Evolutionary conservation across 768 basidiomycete genomes (phyloP).

Genomic region (Gelatoporia subvermispora): DNA sequence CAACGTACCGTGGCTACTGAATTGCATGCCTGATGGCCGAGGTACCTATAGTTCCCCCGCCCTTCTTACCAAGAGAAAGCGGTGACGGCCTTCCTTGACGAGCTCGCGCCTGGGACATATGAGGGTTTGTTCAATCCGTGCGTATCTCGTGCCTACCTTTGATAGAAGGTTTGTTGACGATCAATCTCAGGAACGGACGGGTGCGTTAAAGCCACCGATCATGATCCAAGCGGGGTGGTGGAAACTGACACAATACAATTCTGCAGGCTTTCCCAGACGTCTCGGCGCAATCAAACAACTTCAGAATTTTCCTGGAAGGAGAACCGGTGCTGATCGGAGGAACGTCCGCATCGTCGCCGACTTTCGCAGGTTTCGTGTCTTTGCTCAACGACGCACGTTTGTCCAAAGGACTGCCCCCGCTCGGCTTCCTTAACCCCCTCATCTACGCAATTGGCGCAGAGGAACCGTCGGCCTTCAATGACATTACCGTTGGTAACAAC

Average conservation of each 20-base stretch:
- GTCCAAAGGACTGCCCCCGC: constrained; percentile 21
- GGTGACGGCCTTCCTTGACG: constrained; percentile 36
- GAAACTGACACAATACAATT: neutral
- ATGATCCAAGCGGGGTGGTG: neutral
- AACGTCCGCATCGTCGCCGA: constrained; percentile 62
- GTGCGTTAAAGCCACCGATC: constrained; percentile 29
- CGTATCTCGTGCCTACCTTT: constrained; percentile 13
- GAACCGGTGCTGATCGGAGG: constrained; percentile 40
- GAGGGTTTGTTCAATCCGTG: constrained; percentile 58
- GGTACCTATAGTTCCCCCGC: constrained; percentile 38
- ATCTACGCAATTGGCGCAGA: constrained; percentile 21
- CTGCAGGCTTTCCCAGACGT: constrained; percentile 60
- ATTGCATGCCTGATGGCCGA: neutral
- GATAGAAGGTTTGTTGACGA: neutral
- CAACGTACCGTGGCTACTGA: neutral
- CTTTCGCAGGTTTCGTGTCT: constrained; percentile 59
- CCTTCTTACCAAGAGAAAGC: constrained; percentile 49
- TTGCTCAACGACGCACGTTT: constrained; percentile 41
- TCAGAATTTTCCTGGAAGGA: constrained; percentile 44
- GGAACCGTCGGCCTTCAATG: constrained; percentile 26
- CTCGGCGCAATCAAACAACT: constrained; percentile 50
- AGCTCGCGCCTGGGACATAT: constrained; percentile 44
- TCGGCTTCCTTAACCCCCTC: constrained; percentile 37
- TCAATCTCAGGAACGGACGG: constrained; percentile 40
- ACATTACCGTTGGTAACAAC: constrained; percentile 32